Evolutionary conservation across 2,329 filamentous ascomycete genomes (phyloP).

Genomic region (Fusarium mangiferae): DNA sequence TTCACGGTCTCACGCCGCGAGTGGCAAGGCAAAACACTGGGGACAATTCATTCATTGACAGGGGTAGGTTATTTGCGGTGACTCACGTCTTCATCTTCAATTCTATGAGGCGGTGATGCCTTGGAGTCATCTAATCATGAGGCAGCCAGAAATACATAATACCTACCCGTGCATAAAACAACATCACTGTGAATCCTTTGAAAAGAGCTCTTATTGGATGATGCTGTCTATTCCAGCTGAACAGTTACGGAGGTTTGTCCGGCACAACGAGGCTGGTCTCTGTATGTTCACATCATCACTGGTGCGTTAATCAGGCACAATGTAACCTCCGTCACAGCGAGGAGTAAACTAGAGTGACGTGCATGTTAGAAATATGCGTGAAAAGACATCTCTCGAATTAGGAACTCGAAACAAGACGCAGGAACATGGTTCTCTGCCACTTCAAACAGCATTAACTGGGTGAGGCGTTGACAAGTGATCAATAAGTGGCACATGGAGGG

Average conservation of each 20-base stretch:
- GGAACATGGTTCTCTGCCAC: not conserved
- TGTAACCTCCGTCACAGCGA: conserved; percentile 16
- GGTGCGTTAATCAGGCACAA: conserved; percentile 36
- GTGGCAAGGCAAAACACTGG: conserved; percentile 35
- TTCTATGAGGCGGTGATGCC: conserved; percentile 20
- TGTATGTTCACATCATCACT: conserved; percentile 13
- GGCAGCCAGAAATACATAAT: conserved; percentile 1
- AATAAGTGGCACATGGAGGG: conserved; percentile 32
- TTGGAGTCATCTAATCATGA: conserved; percentile 10
- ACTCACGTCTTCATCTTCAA: conserved; percentile 25
- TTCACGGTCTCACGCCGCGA: conserved; percentile 19
- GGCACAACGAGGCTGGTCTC: not conserved
- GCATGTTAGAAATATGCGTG: conserved; percentile 20
- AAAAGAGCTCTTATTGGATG: conserved; percentile 5
- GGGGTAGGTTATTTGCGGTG: conserved; percentile 23
- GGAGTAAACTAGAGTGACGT: conserved; percentile 7
- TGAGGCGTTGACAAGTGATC: conserved; percentile 22
- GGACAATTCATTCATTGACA: conserved; percentile 11
- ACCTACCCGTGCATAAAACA: not conserved
- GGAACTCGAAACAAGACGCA: not conserved
- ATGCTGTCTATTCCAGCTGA: not conserved
- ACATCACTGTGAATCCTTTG: not conserved
- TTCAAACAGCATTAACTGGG: not conserved
- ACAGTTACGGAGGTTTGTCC: not conserved
- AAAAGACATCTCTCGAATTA: not conserved